Conservation (phyloP, 2,329 filamentous ascomycete species). For the Fusarium euwallaceae region DNA sequence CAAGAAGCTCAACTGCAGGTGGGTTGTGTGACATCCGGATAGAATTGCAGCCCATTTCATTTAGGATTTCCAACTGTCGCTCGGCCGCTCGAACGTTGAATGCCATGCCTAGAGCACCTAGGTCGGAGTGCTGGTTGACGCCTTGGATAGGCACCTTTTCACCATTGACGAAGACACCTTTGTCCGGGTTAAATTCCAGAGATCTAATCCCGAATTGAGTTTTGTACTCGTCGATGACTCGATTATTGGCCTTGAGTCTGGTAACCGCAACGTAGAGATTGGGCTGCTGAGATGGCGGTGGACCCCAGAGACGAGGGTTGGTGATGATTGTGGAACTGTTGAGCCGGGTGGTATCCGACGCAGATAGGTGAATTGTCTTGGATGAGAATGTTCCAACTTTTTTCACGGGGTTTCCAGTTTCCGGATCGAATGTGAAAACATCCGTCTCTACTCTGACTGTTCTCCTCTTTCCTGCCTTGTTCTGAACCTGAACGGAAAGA, state of each 20-base stretch:
- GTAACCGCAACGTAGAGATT: slow-evolving; percentile 64
- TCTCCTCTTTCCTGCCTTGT: slow-evolving; percentile 50
- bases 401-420: slow-evolving; percentile 43
- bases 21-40: slow-evolving; percentile 67
- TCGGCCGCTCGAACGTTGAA: slow-evolving; percentile 63
- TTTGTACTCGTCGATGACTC: slow-evolving; percentile 59
- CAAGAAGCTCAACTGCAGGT: slow-evolving; percentile 63
- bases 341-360: slow-evolving; percentile 47
- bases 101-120: slow-evolving; percentile 63
- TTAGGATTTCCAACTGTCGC: slow-evolving; percentile 63
- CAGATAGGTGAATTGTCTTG: slow-evolving; percentile 28
- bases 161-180: slow-evolving; percentile 62
- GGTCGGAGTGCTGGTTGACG: slow-evolving; percentile 65
- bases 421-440: slow-evolving; percentile 54
- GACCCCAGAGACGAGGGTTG: slow-evolving; percentile 63
- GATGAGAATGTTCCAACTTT: slow-evolving; percentile 52
- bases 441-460: slow-evolving; percentile 57
- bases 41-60: slow-evolving; percentile 63
- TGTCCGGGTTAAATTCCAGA: slow-evolving; percentile 54
- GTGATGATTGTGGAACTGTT: slow-evolving; percentile 48
- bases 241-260: slow-evolving; percentile 44
- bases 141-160: slow-evolving; percentile 60
- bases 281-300: slow-evolving; percentile 58
- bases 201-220: slow-evolving; percentile 65
- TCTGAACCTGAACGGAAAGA: slow-evolving; percentile 61